phyloP scores from a whole-genome alignment of 2,329 filamentous ascomycete species.

The Pochonia chlamydosporia region DNA sequence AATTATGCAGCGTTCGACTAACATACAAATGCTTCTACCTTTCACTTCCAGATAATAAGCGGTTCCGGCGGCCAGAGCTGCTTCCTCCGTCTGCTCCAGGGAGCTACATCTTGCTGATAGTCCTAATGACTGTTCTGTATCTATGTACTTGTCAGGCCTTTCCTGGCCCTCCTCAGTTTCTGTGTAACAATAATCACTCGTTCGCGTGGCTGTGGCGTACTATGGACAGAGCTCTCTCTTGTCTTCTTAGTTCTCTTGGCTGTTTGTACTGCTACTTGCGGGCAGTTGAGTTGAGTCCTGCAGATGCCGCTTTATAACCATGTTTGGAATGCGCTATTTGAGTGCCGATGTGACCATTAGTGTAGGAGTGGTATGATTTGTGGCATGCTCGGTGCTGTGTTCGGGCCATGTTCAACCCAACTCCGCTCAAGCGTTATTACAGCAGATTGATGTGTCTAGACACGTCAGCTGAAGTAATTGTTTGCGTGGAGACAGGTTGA shows the following conservation, averaged over 20 bases:
- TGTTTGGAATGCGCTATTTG: too few relatives aligned
- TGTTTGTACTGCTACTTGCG: slow-evolving; percentile 24
- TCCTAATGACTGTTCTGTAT: too few relatives aligned
- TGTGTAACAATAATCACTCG: slow-evolving; percentile 19
- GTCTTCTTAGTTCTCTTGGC: slow-evolving; percentile 17
- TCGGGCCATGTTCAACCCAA: neutral
- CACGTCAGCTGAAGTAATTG: neutral
- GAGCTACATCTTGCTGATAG: too few relatives aligned
- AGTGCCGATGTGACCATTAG: too few relatives aligned
- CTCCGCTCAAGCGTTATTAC: neutral
- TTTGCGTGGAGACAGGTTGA: neutral
- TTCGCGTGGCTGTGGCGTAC: slow-evolving; percentile 20
- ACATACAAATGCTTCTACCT: too few relatives aligned
- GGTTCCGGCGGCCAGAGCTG: too few relatives aligned
- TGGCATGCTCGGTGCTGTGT: neutral
- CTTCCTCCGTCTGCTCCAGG: too few relatives aligned
- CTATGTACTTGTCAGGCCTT: slow-evolving; percentile 18
- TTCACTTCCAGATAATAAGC: too few relatives aligned
- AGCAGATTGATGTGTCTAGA: neutral
- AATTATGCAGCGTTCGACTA: too few relatives aligned
- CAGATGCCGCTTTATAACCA: too few relatives aligned
- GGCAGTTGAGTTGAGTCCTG: slow-evolving; percentile 19
- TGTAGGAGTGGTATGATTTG: neutral
- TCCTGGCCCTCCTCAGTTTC: slow-evolving; percentile 21
- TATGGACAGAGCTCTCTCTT: too few relatives aligned